Percentiles rank a stretch among this genome's conserved stretches.
phyloP scores from a whole-genome alignment of 208 protist genomes.

The Plasmodiophora brassicae region DNA sequence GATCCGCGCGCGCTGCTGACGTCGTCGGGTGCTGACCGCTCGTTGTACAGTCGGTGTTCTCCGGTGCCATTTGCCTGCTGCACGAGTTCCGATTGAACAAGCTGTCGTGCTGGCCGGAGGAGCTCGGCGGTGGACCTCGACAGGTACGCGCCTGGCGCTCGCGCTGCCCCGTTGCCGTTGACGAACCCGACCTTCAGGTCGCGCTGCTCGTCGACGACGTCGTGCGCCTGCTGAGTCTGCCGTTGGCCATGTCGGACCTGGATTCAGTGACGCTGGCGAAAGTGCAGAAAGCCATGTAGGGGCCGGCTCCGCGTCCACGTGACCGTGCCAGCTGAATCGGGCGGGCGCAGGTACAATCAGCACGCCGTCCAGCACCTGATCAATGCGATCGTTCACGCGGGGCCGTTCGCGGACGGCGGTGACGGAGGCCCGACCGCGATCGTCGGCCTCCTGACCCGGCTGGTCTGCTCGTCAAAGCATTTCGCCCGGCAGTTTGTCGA shows the following conservation, averaged over 20 bases:
- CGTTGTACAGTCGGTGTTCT: background rate
- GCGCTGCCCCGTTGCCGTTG: no score
- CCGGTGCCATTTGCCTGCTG: background rate
- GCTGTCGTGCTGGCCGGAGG: background rate
- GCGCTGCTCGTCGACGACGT: background rate
- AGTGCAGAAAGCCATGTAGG: background rate
- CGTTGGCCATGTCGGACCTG: background rate
- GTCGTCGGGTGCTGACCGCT: background rate
- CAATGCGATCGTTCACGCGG: background rate
- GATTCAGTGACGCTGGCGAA: background rate
- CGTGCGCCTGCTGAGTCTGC: background rate
- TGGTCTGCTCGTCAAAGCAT: background rate
- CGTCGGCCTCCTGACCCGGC: background rate
- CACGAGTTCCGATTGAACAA: background rate
- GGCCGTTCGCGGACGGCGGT: background rate
- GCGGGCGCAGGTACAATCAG: background rate
- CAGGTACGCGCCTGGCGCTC: no score
- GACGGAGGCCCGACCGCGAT: background rate
- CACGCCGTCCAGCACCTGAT: background rate
- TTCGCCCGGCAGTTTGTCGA: background rate
- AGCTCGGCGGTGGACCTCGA: background rate
- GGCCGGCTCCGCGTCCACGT: background rate
- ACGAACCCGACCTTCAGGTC: no score
- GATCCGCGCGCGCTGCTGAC: background rate
- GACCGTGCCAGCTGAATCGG: background rate